Conservation (phyloP, 345 rosid species). For the Clarkia xantiana region DNA sequence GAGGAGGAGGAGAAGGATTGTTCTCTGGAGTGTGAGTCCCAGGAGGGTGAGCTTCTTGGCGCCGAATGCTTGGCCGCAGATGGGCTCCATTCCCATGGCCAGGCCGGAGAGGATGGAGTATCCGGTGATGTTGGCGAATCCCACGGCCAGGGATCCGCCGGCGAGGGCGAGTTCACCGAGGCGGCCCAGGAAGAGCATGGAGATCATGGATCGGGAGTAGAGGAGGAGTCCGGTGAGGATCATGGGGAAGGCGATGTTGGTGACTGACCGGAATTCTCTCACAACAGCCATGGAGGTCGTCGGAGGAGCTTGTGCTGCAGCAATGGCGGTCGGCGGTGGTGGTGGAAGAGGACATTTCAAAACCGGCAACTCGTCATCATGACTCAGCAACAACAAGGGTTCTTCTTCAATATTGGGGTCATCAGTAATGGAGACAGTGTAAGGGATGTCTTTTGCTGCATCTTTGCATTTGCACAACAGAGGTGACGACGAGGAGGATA, state of each 20-base stretch:
- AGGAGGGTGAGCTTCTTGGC: conserved; percentile 22
- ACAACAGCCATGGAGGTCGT: conserved; percentile 1
- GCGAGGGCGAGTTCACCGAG: conserved; percentile 31
- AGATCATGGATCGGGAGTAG: conserved; percentile 38
- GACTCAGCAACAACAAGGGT: too few species aligned
- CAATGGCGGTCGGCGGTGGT: too few species aligned
- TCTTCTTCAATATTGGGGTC: neutral
- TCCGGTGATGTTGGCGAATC: conserved; percentile 25
- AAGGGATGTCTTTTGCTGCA: conserved; percentile 4
- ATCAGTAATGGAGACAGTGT: conserved; percentile 5
- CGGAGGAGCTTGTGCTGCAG: too few species aligned
- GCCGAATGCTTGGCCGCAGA: conserved; percentile 38
- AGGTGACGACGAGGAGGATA: neutral
- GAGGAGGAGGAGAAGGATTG: conserved; percentile 24
- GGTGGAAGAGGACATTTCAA: too few species aligned
- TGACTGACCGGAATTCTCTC: conserved; percentile 19
- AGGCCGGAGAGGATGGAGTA: conserved; percentile 17
- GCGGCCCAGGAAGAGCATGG: conserved; percentile 41
- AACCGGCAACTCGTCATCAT: neutral
- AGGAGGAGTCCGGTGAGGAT: conserved; percentile 26
- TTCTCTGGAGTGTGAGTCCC: conserved; percentile 22
- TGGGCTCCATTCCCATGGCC: conserved; percentile 31
- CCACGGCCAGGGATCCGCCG: conserved; percentile 32
- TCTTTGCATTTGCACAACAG: conserved; percentile 4
- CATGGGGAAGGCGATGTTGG: conserved; percentile 29